Percentiles rank a stretch among this genome's conserved stretches.
These are phyloP conservation scores for Echria macrotheca DNA, from an alignment of 495 filamentous ascomycete genomes.

Conservation along the genomic window DNA sequence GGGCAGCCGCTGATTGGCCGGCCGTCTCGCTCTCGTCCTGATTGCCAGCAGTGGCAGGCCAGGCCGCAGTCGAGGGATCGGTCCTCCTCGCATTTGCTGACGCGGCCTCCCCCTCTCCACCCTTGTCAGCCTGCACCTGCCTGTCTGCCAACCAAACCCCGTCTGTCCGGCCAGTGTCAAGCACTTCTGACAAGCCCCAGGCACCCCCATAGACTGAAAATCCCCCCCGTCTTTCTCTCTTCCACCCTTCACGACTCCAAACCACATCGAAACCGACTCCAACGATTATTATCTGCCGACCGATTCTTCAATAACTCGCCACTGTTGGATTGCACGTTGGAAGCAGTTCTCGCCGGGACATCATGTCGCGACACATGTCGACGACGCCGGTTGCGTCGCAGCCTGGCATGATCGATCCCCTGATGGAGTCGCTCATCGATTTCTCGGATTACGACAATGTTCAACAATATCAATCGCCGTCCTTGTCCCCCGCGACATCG, in stretches of 20 bases:
- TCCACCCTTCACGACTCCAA: conserved; percentile 12
- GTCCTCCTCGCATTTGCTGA: conserved; percentile 31
- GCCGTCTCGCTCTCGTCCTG: conserved; percentile 11
- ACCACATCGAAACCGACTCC: conserved; percentile 1
- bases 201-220: conserved; percentile 33
- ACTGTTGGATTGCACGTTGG: not conserved
- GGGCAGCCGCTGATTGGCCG: conserved; percentile 11
- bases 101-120: conserved; percentile 33
- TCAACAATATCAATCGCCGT: conserved; percentile 39
- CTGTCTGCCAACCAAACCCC: conserved; percentile 27
- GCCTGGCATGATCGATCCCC: conserved; percentile 11
- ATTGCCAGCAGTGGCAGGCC: conserved; percentile 5
- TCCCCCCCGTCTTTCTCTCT: conserved; percentile 23
- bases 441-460: conserved; percentile 42
- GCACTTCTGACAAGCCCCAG: conserved; percentile 21
- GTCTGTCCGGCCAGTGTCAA: conserved; percentile 22
- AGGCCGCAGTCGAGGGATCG: conserved; percentile 14
- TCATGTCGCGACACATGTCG: conserved; percentile 27
- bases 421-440: conserved; percentile 38
- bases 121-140: conserved; percentile 24
- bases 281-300: no score
- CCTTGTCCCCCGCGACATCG: conserved; percentile 36
- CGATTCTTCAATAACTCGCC: not conserved
- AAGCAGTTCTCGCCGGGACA: conserved; percentile 7
- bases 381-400: conserved; percentile 18